Conservation (phyloP, 2,329 filamentous ascomycete genomes). For the Penicillium brasilianum region DNA sequence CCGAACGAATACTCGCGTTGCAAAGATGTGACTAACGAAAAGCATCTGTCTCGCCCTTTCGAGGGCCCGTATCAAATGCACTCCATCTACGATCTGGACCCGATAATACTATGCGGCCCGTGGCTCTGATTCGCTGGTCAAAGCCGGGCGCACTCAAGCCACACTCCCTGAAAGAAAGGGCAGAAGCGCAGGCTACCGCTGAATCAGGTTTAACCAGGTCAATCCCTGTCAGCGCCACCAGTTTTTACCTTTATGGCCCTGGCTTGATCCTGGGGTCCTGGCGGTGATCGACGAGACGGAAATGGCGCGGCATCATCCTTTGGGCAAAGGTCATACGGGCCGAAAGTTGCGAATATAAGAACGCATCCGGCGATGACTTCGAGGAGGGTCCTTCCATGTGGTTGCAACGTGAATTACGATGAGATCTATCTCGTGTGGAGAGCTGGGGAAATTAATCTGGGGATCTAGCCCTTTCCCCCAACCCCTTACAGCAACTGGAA, state of each 20-base stretch:
- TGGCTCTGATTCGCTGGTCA: neutral
- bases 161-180: neutral
- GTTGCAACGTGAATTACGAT: neutral
- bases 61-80: neutral
- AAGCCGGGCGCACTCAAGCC: neutral
- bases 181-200: neutral
- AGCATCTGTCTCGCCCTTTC: neutral
- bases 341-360: neutral
- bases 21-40: neutral
- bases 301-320: neutral
- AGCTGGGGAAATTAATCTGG: constrained; percentile 1
- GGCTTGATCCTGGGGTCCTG: neutral
- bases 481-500: neutral
- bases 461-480: neutral
- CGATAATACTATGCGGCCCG: neutral
- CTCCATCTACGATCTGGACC: neutral
- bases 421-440: neutral
- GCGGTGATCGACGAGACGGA: constrained; percentile 7
- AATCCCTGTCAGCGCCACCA: constrained; percentile 2
- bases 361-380: constrained; percentile 6
- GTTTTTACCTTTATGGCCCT: neutral
- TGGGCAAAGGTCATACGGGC: neutral
- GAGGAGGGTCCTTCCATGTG: constrained; percentile 4
- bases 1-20: neutral
- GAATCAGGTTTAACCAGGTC: constrained; percentile 7